These are phyloP conservation scores for Tylopilus orsonianus DNA, from an alignment of 1,284 basidiomycete species.

Conservation along the genomic window DNA sequence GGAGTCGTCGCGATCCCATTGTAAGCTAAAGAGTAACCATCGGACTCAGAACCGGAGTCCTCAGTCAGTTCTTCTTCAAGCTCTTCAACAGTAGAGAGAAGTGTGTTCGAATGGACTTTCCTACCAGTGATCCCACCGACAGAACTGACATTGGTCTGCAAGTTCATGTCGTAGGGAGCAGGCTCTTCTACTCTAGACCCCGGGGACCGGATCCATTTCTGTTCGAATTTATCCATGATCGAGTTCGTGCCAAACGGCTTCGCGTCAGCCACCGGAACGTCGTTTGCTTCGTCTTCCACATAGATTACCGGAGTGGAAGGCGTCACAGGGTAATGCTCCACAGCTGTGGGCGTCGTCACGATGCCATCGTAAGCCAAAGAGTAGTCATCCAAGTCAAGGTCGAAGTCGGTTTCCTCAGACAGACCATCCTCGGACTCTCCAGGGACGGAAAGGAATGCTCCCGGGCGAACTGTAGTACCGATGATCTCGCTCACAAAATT, in stretches of 20 bases:
- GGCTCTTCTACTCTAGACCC: not conserved
- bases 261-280: not conserved
- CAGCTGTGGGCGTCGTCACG: no score
- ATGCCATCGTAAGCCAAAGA: no score
- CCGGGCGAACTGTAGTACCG: constrained; percentile 12
- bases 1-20: not conserved
- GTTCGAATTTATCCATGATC: constrained; percentile 10
- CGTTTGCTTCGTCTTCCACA: constrained; percentile 24
- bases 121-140: constrained; percentile 20
- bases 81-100: no score
- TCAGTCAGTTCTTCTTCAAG: no score
- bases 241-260: constrained; percentile 22
- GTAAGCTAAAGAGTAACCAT: constrained; percentile 1
- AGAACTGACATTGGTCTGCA: constrained; percentile 11
- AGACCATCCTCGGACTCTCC: not conserved
- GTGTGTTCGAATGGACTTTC: no score
- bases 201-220: not conserved
- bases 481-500: constrained; percentile 20
- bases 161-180: no score
- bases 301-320: constrained; percentile 18
- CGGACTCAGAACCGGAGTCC: not conserved
- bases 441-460: constrained; percentile 12
- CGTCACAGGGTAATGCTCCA: constrained; percentile 19
- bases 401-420: no score
- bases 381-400: no score